phyloP scores from a whole-genome alignment of 441 rosid genomes.

The Croton laevigatus region DNA sequence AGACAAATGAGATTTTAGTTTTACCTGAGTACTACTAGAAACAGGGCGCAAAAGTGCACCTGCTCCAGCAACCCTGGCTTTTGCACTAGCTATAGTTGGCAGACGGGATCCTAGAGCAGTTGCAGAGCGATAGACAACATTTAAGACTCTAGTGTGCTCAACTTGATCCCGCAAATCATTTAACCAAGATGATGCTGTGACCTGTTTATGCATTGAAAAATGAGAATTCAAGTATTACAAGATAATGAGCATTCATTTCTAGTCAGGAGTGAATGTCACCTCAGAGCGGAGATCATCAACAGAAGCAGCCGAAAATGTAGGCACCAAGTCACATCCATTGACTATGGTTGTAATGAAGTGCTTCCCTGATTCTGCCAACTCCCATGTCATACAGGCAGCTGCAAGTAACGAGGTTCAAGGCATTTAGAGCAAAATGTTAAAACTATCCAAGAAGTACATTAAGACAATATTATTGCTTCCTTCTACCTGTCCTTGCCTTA shows the following conservation, averaged over 20 bases:
- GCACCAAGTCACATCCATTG: constrained; percentile 94
- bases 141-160: constrained; percentile 78
- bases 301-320: constrained; percentile 88
- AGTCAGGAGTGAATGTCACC: constrained; percentile 38
- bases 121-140: constrained; percentile 90
- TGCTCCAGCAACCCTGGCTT: constrained; percentile 94
- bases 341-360: constrained; percentile 71
- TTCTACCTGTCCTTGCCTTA: not conserved
- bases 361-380: constrained; percentile 97
- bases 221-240: not conserved
- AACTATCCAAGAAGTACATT: not conserved
- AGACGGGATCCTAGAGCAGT: constrained; percentile 89
- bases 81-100: constrained; percentile 92
- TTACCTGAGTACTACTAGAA: constrained; percentile 87
- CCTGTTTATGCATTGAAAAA: constrained; percentile 40
- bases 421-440: constrained; percentile 19
- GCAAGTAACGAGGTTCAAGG: constrained; percentile 30
- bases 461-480: not conserved
- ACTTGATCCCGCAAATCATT: constrained; percentile 94
- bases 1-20: constrained; percentile 23
- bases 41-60: constrained; percentile 90
- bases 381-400: constrained; percentile 99
- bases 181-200: constrained; percentile 92
- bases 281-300: constrained; percentile 90
- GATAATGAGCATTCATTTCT: not conserved